Evolutionary conservation across 2,329 filamentous ascomycete genomes (phyloP), one percentile per base, ranked within the genome.

Genomic region (Meredithiella fracta): DNA sequence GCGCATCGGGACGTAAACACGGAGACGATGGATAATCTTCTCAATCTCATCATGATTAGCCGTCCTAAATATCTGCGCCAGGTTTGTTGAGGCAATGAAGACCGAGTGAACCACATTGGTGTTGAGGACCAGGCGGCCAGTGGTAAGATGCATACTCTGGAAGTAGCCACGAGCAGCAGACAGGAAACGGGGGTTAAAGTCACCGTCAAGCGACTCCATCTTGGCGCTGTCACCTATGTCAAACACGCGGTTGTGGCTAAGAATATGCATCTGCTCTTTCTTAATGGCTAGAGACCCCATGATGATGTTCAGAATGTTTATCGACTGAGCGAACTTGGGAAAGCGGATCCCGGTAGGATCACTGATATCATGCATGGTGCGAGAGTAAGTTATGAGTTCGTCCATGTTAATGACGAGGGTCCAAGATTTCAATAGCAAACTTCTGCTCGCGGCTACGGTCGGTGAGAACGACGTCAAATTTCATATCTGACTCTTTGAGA

Each of bases 71-170:
- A 57, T 51, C 7, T 38, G 26, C n/a, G 20, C 38, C 22, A 59
- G 29, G 29, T 34, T 52, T 14, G 65, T 23, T 64, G 50, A 9
- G 63, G 64, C 20, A 34, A 54, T 23, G 65, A 80, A 80, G 17
- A 78, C 69, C 2, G 72, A 73, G 59, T 78, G 72, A 0, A 73
- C 73, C 8, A 78, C 72, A 56, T 80, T 79, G 50, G 69, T 68
- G 59, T 80, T 80, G 25, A 80, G 65, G 0, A 80, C 68, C 1
- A 80, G 61, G 0, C 75, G 68, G 1, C 75, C 76, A 0, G 77
- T 80, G 0, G 72, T 72, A 0, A 75, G 67, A 4, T 76, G 73
- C 2, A 73, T 69, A 31, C 75, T 78, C 62, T 77, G 74, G 56
- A 78, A 78, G 60, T 75, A 79, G 1, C 77, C 77, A 15, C 76